phyloP scores from a whole-genome alignment of 441 rosid species.

The Eruca vesicaria region DNA sequence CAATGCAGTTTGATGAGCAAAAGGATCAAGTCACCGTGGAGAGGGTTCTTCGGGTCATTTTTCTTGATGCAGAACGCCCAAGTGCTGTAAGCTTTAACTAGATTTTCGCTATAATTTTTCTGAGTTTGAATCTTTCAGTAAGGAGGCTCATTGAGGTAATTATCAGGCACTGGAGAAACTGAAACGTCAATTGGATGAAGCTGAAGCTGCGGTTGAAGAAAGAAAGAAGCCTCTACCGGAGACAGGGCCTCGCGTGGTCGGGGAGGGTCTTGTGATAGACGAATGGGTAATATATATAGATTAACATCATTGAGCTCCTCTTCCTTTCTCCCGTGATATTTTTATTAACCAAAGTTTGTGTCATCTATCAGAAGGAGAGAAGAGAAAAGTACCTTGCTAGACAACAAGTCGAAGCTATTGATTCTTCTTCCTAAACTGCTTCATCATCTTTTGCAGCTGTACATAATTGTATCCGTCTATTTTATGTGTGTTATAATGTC shows the following conservation, averaged over 20 bases:
- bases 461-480: slow-evolving; percentile 22
- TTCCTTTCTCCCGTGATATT: neutral
- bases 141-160: neutral
- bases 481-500: neutral
- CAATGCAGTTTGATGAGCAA: slow-evolving; percentile 67
- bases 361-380: slow-evolving; percentile 61
- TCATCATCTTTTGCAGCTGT: slow-evolving; percentile 20
- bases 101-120: neutral
- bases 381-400: slow-evolving; percentile 77
- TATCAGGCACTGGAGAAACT: slow-evolving; percentile 63
- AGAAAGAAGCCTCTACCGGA: slow-evolving; percentile 67
- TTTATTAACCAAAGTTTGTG: neutral
- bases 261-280: slow-evolving; percentile 72
- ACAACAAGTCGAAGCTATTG: slow-evolving; percentile 57
- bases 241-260: slow-evolving; percentile 57
- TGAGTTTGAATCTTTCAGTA: neutral
- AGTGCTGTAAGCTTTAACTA: slow-evolving; percentile 48
- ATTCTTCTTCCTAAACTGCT: slow-evolving; percentile 32
- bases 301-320: neutral
- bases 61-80: slow-evolving; percentile 48
- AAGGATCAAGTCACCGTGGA: slow-evolving; percentile 62
- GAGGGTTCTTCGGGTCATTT: slow-evolving; percentile 59
- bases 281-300: slow-evolving; percentile 58
- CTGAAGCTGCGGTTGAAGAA: slow-evolving; percentile 68
- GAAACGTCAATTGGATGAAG: slow-evolving; percentile 63